Percentiles rank a stretch among this genome's conserved stretches.
Evolutionary conservation across 139 green algal species (phyloP).

Genomic region (Mesostigma viride): DNA sequence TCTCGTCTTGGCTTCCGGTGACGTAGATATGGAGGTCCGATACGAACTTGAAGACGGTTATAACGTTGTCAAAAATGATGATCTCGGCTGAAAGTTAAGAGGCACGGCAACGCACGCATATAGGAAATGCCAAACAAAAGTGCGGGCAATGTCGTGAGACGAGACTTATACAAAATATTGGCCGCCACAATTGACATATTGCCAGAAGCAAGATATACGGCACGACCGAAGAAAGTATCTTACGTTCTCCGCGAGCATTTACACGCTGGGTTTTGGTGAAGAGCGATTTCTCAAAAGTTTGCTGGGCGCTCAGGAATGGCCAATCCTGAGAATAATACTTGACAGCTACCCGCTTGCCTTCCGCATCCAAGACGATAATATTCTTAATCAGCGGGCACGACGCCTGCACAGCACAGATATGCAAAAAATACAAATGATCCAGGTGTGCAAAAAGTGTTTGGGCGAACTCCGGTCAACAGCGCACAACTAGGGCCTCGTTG

Average conservation of each 20-base stretch:
- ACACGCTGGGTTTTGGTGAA: constrained; percentile 82
- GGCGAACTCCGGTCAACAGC: no score
- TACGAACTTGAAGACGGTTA: constrained; percentile 92
- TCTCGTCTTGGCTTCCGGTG: constrained; percentile 79
- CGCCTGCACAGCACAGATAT: constrained; percentile 9
- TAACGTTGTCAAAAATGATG: constrained; percentile 87
- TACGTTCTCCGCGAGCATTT: constrained; percentile 85
- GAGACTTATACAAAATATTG: background rate
- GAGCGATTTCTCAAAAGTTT: constrained; percentile 84
- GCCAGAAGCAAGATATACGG: background rate
- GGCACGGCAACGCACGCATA: background rate
- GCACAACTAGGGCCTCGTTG: no score
- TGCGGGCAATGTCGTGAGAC: background rate
- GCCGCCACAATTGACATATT: background rate
- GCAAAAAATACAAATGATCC: background rate
- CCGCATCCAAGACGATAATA: constrained; percentile 85
- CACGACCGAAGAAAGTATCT: background rate
- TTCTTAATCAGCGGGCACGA: constrained; percentile 73
- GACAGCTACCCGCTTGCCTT: constrained; percentile 93
- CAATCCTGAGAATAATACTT: constrained; percentile 95
- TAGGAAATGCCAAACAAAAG: background rate
- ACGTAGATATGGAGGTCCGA: constrained; percentile 96
- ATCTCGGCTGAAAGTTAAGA: constrained; percentile 72
- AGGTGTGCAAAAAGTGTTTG: no score
- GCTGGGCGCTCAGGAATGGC: constrained; percentile 62